Percentiles rank a stretch among this genome's conserved stretches.
Evolutionary conservation across 805 yeast genomes (phyloP).

Genomic region (Candida pseudoglaebosa): DNA sequence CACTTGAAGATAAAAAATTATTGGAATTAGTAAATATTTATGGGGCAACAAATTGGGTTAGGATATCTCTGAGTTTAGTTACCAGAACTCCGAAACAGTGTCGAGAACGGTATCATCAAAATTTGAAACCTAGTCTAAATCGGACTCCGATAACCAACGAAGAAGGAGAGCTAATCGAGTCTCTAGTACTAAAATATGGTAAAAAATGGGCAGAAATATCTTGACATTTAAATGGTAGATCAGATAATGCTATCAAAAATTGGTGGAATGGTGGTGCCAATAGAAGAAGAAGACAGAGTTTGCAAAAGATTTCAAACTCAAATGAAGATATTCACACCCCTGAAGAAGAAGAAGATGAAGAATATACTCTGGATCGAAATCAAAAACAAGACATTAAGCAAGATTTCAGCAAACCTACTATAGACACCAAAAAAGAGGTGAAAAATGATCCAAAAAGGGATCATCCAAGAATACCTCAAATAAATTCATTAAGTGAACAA

Average conservation of each 20-base stretch:
- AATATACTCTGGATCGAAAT: no score
- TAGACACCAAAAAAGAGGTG: neutral
- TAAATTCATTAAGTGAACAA: neutral
- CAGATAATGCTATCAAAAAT: constrained; percentile 88
- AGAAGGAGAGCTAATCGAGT: constrained; percentile 79
- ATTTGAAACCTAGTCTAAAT: constrained; percentile 79
- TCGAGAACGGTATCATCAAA: constrained; percentile 87
- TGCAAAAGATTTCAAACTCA: constrained; percentile 6
- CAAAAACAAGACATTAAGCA: no score
- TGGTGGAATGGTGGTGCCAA: constrained; percentile 98
- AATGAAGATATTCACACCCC: neutral
- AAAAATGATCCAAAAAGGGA: neutral
- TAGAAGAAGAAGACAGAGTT: constrained; percentile 56
- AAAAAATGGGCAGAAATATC: constrained; percentile 94
- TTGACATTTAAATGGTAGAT: constrained; percentile 77
- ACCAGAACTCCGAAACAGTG: constrained; percentile 89
- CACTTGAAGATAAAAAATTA: constrained; percentile 73
- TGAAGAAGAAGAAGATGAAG: neutral
- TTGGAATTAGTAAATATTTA: constrained; percentile 63
- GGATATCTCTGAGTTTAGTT: constrained; percentile 67
- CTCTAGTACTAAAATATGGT: constrained; percentile 72
- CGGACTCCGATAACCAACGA: constrained; percentile 79
- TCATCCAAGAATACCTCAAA: neutral
- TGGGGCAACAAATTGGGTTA: constrained; percentile 88
- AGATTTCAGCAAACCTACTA: no score